Conservation (phyloP, 805 yeast genomes). For the Monosporozyma servazzii region DNA sequence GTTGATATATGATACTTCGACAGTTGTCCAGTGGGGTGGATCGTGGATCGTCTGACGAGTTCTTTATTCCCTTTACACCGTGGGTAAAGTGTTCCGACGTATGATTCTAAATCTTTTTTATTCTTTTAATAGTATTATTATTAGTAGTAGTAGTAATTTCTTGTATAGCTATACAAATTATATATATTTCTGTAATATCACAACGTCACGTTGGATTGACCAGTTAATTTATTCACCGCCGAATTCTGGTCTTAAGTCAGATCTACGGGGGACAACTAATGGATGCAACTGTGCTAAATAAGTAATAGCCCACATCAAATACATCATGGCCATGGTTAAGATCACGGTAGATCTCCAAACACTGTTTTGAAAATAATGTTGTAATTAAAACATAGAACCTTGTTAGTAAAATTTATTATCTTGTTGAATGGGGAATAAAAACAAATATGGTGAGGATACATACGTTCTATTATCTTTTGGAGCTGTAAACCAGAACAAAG, state of each 20-base stretch:
- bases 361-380: constrained; percentile 18
- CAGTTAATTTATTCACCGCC: not conserved
- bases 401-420: constrained; percentile 4
- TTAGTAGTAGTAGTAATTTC: not conserved
- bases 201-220: not conserved
- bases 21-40: constrained; percentile 8
- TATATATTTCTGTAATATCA: not conserved
- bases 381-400: not conserved
- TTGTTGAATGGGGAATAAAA: not conserved
- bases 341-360: constrained; percentile 68
- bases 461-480: constrained; percentile 73
- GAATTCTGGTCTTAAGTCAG: constrained; percentile 80
- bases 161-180: not conserved
- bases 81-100: constrained; percentile 6
- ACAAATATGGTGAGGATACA: constrained; percentile 21
- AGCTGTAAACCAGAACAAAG: constrained; percentile 74
- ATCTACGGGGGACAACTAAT: constrained; percentile 78
- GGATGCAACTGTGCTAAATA: constrained; percentile 83
- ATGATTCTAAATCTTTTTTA: not conserved
- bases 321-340: constrained; percentile 66
- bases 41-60: not conserved
- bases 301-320: constrained; percentile 88
- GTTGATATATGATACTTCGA: constrained; percentile 39
- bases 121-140: not conserved
- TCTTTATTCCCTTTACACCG: constrained; percentile 3